A percentile compares a stretch with the other conserved stretches of the same genome.
Conservation (phyloP, 352 stramenopile genomes). For the Globisporangium orthogonon region DNA sequence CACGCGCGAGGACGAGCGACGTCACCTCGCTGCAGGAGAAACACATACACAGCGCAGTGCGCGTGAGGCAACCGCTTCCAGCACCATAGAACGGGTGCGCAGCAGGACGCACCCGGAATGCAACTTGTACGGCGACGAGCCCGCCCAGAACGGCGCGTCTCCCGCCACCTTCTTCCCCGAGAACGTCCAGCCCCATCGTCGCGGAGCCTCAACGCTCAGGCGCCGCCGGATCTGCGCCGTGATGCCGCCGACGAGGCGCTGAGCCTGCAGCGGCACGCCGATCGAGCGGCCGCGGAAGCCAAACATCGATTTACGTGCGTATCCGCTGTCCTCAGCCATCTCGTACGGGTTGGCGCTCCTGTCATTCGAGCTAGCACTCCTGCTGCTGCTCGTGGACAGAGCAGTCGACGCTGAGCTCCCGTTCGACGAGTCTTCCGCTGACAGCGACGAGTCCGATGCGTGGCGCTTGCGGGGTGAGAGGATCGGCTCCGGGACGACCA, state of each 20-base stretch:
- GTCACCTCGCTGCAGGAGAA: constrained; percentile 46
- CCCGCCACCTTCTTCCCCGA: constrained; percentile 21
- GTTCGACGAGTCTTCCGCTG: background rate
- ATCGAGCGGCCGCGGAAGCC: constrained; percentile 57
- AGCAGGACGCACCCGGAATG: constrained; percentile 46
- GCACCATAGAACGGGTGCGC: background rate
- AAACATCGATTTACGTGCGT: constrained; percentile 59
- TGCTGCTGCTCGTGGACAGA: constrained; percentile 1
- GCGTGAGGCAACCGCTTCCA: background rate
- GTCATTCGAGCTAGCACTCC: background rate
- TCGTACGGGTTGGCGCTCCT: constrained; percentile 14
- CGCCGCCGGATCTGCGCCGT: constrained; percentile 70
- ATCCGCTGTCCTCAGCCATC: constrained; percentile 23
- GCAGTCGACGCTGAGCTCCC: background rate
- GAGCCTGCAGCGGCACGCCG: constrained; percentile 64
- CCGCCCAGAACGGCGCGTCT: constrained; percentile 51
- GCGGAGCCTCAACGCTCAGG: constrained; percentile 60
- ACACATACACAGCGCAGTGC: background rate
- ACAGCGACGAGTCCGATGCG: constrained; percentile 8
- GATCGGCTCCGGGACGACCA: constrained; percentile 33
- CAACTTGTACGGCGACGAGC: constrained; percentile 58
- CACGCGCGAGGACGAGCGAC: constrained; percentile 52
- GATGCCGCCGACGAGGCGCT: constrained; percentile 65
- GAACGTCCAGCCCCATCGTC: constrained; percentile 73
- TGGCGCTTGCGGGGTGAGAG: constrained; percentile 26